phyloP scores from a whole-genome alignment of 352 stramenopile genomes.

The Globisporangium yorkense region DNA sequence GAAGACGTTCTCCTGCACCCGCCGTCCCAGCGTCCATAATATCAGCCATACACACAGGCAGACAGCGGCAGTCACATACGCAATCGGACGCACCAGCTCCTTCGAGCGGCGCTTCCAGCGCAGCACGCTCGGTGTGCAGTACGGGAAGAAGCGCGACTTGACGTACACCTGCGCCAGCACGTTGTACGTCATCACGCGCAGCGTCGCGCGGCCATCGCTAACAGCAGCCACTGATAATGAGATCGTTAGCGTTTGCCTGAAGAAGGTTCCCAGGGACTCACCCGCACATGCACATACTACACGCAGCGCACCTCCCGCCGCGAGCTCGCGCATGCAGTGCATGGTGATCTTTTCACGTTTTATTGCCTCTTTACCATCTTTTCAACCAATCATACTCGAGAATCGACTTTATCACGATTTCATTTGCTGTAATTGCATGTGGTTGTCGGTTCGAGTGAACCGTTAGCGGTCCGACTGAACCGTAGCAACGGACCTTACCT shows the following conservation, averaged over 20 bases:
- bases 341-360: neutral
- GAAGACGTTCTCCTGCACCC: constrained; percentile 46
- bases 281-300: constrained; percentile 3
- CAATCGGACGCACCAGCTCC: constrained; percentile 31
- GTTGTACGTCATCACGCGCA: constrained; percentile 86
- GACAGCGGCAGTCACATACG: too few relatives aligned
- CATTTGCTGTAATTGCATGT: constrained; percentile 18
- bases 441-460: neutral
- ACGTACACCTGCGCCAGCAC: constrained; percentile 81
- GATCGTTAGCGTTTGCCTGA: too few relatives aligned
- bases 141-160: constrained; percentile 73
- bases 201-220: constrained; percentile 16
- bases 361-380: neutral
- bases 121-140: constrained; percentile 53
- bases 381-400: constrained; percentile 22
- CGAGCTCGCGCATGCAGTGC: constrained; percentile 25
- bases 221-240: neutral
- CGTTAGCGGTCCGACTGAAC: constrained; percentile 3
- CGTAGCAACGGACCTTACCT: constrained; percentile 15
- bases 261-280: constrained; percentile 1
- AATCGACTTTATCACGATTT: constrained; percentile 1
- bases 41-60: neutral
- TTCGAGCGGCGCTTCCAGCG: constrained; percentile 72
- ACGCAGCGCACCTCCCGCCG: constrained; percentile 9
- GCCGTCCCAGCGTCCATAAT: neutral